Evolutionary conservation across 2,329 filamentous ascomycete species (phyloP).

Genomic region (Scolecobasidium constrictum): DNA sequence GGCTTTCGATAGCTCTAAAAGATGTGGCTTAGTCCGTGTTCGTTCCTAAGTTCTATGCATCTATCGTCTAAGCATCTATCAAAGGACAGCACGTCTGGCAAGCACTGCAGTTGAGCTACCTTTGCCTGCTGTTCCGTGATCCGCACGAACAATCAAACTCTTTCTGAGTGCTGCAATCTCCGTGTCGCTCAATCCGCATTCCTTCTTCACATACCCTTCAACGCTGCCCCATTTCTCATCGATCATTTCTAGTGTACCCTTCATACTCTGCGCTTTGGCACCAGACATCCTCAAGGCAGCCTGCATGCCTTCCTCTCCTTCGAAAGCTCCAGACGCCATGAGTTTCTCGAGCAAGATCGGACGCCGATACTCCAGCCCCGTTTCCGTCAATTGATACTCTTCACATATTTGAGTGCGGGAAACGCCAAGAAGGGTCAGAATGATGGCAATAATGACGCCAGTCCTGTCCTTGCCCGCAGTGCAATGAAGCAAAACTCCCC

Average conservation of each 20-base stretch:
- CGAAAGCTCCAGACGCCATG: constrained; percentile 20
- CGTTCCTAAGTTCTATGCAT: too few relatives aligned
- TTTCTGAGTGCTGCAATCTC: constrained; percentile 44
- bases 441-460: constrained; percentile 55
- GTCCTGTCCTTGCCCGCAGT: constrained; percentile 71
- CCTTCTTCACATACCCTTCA: constrained; percentile 49
- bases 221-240: constrained; percentile 50
- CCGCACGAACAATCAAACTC: constrained; percentile 12
- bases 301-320: constrained; percentile 17
- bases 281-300: constrained; percentile 23
- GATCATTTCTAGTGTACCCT: constrained; percentile 42
- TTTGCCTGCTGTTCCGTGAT: not conserved
- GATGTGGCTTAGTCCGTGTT: too few relatives aligned
- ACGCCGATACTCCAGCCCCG: constrained; percentile 39
- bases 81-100: not conserved
- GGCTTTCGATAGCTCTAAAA: too few relatives aligned
- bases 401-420: constrained; percentile 46
- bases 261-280: constrained; percentile 40
- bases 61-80: too few relatives aligned
- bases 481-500: constrained; percentile 48
- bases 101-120: not conserved
- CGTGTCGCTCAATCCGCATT: constrained; percentile 44
- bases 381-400: constrained; percentile 59
- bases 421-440: constrained; percentile 55
- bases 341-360: constrained; percentile 41